Percentiles rank a stretch among this genome's conserved stretches.
These are phyloP conservation scores for Ambrosiella beaveri DNA, from an alignment of 2,329 filamentous ascomycete genomes.

Conservation along the genomic window DNA sequence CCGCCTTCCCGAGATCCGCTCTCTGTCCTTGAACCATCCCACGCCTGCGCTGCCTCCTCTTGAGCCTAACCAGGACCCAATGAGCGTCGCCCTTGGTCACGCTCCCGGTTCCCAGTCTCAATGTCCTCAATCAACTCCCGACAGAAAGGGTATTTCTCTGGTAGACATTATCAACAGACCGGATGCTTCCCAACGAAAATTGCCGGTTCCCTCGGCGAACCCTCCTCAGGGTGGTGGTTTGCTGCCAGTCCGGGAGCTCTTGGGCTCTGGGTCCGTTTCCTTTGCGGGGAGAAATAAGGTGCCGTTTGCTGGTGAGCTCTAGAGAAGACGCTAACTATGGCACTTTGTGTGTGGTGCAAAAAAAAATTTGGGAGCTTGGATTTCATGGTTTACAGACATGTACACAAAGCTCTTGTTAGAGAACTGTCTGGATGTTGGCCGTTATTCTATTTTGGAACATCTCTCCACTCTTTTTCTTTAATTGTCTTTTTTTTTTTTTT, in stretches of 20 bases:
- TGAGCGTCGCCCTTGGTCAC: slow-evolving; percentile 15
- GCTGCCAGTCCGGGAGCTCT: slow-evolving; percentile 69
- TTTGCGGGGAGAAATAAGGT: not conserved
- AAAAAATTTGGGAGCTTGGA: no score
- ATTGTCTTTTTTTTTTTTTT: not conserved
- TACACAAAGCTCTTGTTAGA: not conserved
- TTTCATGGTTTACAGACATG: not conserved
- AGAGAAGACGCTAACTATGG: not conserved
- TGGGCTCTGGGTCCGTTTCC: slow-evolving; percentile 21
- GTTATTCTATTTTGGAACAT: not conserved
- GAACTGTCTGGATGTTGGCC: no score
- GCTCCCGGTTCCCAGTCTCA: slow-evolving; percentile 20
- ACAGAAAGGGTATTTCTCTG: slow-evolving; percentile 56
- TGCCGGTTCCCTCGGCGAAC: slow-evolving; percentile 79
- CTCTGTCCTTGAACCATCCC: slow-evolving; percentile 31
- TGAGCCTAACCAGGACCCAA: slow-evolving; percentile 25
- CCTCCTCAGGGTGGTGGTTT: slow-evolving; percentile 26
- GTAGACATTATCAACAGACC: slow-evolving; percentile 83
- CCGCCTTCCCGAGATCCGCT: slow-evolving; percentile 77
- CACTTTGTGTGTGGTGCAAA: not conserved
- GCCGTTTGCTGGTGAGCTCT: not conserved
- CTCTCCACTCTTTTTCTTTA: slow-evolving; percentile 1
- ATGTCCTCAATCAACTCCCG: slow-evolving; percentile 25
- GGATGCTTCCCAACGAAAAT: slow-evolving; percentile 74
- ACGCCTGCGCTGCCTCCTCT: slow-evolving; percentile 41